Percentiles rank a stretch among this genome's conserved stretches.
phyloP scores from a whole-genome alignment of 2,329 filamentous ascomycete genomes.

The Arthrobotrys iridis region DNA sequence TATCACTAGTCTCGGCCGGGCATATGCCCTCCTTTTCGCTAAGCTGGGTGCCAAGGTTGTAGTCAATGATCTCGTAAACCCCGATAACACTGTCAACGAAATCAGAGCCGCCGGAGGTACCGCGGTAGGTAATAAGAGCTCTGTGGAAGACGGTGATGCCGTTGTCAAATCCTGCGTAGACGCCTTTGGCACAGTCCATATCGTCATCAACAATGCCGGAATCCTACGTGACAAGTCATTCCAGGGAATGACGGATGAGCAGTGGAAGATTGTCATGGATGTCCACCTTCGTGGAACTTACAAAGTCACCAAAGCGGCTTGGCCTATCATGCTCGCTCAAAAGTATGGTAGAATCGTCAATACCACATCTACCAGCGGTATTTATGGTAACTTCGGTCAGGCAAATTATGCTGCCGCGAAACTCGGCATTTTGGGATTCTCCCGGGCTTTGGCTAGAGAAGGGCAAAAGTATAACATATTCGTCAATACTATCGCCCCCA shows the following conservation, averaged over 20 bases:
- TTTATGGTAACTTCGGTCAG: slow-evolving; percentile 99
- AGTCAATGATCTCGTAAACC: slow-evolving; percentile 94
- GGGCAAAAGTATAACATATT: slow-evolving; percentile 97
- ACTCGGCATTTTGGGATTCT: slow-evolving; percentile 93
- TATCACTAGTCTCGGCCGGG: slow-evolving; percentile 77
- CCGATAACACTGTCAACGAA: slow-evolving; percentile 88
- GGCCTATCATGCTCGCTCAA: slow-evolving; percentile 97
- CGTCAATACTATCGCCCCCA: slow-evolving; percentile 97
- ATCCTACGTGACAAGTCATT: slow-evolving; percentile 99
- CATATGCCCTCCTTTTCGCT: slow-evolving; percentile 87
- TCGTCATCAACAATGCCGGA: slow-evolving; percentile 96
- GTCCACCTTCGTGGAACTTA: slow-evolving; percentile 95
- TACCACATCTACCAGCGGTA: slow-evolving; percentile 94
- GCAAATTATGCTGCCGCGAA: slow-evolving; percentile 96
- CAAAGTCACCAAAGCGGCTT: slow-evolving; percentile 95
- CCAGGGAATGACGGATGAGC: slow-evolving; percentile 92
- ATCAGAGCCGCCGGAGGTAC: slow-evolving; percentile 89
- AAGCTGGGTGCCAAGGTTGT: slow-evolving; percentile 86
- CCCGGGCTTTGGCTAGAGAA: slow-evolving; percentile 88
- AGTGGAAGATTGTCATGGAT: slow-evolving; percentile 91
- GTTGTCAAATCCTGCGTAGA: slow-evolving; percentile 95
- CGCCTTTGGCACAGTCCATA: slow-evolving; percentile 90
- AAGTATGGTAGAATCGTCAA: slow-evolving; percentile 98
- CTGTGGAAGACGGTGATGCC: slow-evolving; percentile 87
- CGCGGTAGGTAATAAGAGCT: slow-evolving; percentile 91